Base-by-base conservation (phyloP, 2,329 filamentous ascomycete genomes). In the Phialophora chinensis region DNA sequence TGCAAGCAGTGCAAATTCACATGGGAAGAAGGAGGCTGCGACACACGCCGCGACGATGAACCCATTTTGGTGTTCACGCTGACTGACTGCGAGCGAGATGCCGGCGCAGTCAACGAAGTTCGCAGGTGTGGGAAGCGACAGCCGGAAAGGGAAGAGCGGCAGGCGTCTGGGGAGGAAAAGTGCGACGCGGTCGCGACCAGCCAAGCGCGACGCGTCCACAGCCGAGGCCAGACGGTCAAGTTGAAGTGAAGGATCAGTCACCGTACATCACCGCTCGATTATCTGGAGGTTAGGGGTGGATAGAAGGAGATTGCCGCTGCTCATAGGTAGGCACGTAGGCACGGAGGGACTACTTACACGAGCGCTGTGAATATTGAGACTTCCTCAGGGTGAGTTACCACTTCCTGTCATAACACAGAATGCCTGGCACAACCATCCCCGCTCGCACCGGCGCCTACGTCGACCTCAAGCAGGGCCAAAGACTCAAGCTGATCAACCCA, bases 401-500 rank as follows among this genome's bases (percentile, higher is more conserved):
- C 17, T 7, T 3, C 38, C 35, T 7, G 17, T 20, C 58, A 54
- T 29, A 59, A 73, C 73, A 66, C 62, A 54, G 25, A 59, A 73
- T 73, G 68, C 62, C 63, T 60, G 55, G 76, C 66, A 57, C 56
- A 35, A 64, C 76, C 63, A 75, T 83, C 38, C 80, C 79, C 52
- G 81, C 82, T 31, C 79, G 81, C 55, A 78, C 78, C 62, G 80
- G 75, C 12, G 78, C 77, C 31, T 79, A 80, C 63, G 75, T 81
- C 31, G 55, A 73, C 25, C 73, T 83, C 60, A 71, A 70, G 35
- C 64, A 71, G 11, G 76, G 77, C 35, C 79, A 83, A 66, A 76
- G 74, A 42, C 75, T 83, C 70, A 82, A 79, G 65, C 76, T 84
- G 64, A 78, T 77, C 72, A 84, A 84, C 71, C 82, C 80, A 0